Evolutionary conservation across 805 yeast genomes (phyloP).

Genomic region (Candida loeiensis): DNA sequence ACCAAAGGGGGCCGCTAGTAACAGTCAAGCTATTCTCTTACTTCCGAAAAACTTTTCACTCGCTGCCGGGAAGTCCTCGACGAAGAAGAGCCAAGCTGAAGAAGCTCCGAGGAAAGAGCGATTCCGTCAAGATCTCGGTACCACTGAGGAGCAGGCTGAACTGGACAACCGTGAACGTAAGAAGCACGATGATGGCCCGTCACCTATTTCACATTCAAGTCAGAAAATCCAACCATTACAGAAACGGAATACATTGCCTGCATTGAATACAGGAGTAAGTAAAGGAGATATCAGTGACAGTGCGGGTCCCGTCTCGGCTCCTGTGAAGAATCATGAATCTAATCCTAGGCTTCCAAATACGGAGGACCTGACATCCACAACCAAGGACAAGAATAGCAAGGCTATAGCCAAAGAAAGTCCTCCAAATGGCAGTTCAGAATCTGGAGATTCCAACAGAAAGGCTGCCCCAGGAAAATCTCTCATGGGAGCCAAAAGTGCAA

Average conservation of each 20-base stretch:
- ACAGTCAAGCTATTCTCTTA: constrained; percentile 45
- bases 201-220: not conserved
- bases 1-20: not conserved
- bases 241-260: constrained; percentile 1
- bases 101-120: not conserved
- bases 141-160: too few relatives aligned
- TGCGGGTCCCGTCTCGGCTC: not conserved
- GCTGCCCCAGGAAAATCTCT: not conserved
- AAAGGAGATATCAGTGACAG: not conserved
- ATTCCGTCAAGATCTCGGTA: too few relatives aligned
- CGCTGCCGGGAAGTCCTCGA: constrained; percentile 14
- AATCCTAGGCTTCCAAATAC: not conserved
- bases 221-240: not conserved
- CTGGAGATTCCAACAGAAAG: not conserved
- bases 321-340: not conserved
- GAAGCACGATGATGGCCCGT: not conserved
- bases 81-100: not conserved
- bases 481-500: constrained; percentile 29
- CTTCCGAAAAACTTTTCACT: constrained; percentile 47
- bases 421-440: not conserved
- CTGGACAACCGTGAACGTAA: not conserved
- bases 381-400: not conserved
- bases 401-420: not conserved
- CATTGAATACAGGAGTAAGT: not conserved
- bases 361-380: not conserved